Percentiles rank a stretch among this genome's conserved stretches.
Evolutionary conservation across 139 green algal genomes (phyloP).

Genomic region (Tetradesmus lagerheimii): DNA sequence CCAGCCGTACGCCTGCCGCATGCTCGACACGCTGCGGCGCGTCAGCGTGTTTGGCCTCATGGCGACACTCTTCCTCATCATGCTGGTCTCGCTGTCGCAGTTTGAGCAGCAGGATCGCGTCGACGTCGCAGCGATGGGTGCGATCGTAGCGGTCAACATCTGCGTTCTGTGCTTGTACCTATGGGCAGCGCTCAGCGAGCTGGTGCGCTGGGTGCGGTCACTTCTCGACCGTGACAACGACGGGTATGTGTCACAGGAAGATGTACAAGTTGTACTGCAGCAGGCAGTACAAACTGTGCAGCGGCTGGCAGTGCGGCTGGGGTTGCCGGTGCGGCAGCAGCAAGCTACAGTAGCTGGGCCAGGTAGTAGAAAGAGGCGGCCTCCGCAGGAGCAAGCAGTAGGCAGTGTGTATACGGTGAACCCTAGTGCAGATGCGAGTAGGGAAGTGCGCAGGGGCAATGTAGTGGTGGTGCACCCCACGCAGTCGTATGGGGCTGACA

Average conservation of each 20-base stretch:
- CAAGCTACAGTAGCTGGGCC: background rate
- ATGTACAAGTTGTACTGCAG: background rate
- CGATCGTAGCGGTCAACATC: background rate
- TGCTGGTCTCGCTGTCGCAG: conserved; percentile 11
- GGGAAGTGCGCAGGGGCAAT: background rate
- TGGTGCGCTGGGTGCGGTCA: conserved; percentile 9
- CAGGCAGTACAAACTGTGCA: background rate
- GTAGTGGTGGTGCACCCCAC: conserved; percentile 5
- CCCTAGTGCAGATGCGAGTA: background rate
- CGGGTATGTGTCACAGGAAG: background rate
- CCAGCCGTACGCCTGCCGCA: conserved; percentile 27
- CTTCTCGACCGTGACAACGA: background rate
- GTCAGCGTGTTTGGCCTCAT: conserved; percentile 6
- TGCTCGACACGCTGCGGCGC: conserved; percentile 42
- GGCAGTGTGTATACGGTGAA: background rate
- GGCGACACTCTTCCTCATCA: conserved; percentile 25
- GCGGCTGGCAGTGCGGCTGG: too few relatives aligned
- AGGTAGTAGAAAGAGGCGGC: background rate
- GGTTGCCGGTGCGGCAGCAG: background rate
- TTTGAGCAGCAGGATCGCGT: background rate
- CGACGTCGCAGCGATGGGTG: background rate
- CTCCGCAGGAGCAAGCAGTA: background rate
- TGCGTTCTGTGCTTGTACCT: background rate
- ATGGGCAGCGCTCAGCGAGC: background rate
- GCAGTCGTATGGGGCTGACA: background rate